Conservation (phyloP, 441 rosid genomes). For the Corymbia calophylla region DNA sequence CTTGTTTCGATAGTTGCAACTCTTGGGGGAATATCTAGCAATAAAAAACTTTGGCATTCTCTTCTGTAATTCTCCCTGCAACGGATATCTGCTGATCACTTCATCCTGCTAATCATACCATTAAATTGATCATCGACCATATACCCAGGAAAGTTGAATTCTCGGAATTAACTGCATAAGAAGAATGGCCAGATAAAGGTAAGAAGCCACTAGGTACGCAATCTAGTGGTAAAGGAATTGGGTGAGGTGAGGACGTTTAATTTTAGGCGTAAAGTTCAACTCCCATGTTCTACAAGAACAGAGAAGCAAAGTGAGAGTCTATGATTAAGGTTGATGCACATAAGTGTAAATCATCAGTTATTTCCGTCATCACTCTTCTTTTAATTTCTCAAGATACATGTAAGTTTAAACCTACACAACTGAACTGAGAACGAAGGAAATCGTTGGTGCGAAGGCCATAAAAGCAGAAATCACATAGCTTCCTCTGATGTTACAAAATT, state of each 20-base stretch:
- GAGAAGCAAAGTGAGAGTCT: too few species aligned
- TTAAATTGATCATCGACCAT: neutral
- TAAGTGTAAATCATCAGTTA: neutral
- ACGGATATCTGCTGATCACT: neutral
- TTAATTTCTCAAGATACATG: neutral
- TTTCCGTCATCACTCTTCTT: neutral
- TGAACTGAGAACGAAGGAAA: too few species aligned
- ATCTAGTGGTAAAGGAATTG: too few species aligned
- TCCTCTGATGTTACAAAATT: neutral
- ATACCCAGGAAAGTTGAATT: neutral
- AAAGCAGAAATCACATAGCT: too few species aligned
- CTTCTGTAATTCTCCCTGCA: neutral
- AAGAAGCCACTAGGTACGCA: neutral
- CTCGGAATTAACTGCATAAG: neutral
- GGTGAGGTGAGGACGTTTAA: too few species aligned
- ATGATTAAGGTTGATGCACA: fast-evolving
- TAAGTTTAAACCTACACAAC: neutral
- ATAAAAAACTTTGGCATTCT: neutral
- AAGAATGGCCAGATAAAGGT: neutral
- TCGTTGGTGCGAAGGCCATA: too few species aligned
- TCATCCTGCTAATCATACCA: neutral
- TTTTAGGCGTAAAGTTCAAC: too few species aligned
- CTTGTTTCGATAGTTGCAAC: neutral
- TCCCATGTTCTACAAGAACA: too few species aligned
- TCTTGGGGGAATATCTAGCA: neutral